Evolutionary conservation across 2,329 filamentous ascomycete genomes (phyloP), one percentile per base, ranked within the genome.

Genomic region (Xylaria sp.): DNA sequence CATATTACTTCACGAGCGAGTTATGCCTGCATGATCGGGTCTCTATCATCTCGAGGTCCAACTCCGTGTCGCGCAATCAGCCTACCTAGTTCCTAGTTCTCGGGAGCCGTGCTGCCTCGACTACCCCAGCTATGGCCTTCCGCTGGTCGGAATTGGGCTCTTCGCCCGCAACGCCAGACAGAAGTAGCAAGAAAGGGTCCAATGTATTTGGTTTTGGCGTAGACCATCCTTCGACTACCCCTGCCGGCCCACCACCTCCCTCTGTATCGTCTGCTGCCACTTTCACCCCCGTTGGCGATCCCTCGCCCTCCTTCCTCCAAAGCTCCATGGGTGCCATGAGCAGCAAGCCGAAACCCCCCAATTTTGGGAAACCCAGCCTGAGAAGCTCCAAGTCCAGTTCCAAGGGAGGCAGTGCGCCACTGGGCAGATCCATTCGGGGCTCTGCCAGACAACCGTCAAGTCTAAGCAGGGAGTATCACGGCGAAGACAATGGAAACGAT

Each of bases 281-380:
- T 52, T 88, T 88, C 78, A 88, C 87, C 1, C 86, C 87, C 1
- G 82, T 83, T 18, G 88, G 88, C 65, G 86, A 86, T 18, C 87
- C 87, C 0, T 86, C 87, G 25, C 85, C 83, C 37, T 85, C 85
- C 13, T 88, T 83, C 73, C 78, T 89, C 46, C 84, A 86, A 65
- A 88, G 86, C 78, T 88, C 87, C 46, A 82, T 88, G 79, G 82
- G 82, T 57, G 82, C 79, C 52, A 79, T 80, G 74, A 78, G 79
- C 46, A 78, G 78, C 41, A 78, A 79, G 20, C 74, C 76, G n/a
- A 84, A 83, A 56, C 74, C 83, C 0, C 77, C 79, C 20, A 81
- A 75, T 68, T 84, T 84, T 64, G 81, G 81, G n/a, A 75, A 74
- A 55, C 67, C 79, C 60, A 77, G 70, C 25, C 63, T 78, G 15